Base-by-base conservation (phyloP, 2,329 filamentous ascomycete genomes). In the Alternaria gansuensis region DNA sequence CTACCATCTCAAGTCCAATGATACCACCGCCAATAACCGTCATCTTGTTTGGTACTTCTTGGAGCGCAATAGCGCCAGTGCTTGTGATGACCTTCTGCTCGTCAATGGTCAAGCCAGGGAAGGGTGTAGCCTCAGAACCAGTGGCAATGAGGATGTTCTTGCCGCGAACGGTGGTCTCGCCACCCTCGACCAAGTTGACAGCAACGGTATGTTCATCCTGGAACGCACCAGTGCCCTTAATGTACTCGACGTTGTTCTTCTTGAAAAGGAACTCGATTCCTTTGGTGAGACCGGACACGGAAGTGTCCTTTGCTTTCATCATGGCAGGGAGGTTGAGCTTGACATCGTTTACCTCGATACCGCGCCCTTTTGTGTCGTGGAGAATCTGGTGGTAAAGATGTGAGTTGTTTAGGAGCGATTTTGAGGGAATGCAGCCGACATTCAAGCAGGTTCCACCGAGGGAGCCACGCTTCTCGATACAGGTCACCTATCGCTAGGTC, bases 131-230 rank as follows among this genome's bases (percentile, higher is more conserved):
- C 82, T 99, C 95, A 72, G 90, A 94, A 68, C 95, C 95, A 66
- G 95, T 99, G 63, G 95, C 94, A 78, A 99, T 97, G 73, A 99
- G 84, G 77, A 99, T 97, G 83, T 99, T 99, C 89, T 98, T 98
- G 76, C 88, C 95, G 70, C 87, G 85, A 61, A 98, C 82, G 67
- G 86, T 91, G 64, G 91, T 90, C 85, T 98, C 93, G 76, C 94
- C 93, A 72, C 95, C 95, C 21, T 98, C 94, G 71, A 90, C 87
- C 63, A 97, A 87, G 75, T 90, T 89, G 72, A 99, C 92, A 81
- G 92, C 93, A 80, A 99, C 82, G 73, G 95, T 94, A 82, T 97
- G 88, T 81, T 96, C 91, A 78, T 91, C 91, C 73, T 89, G 85
- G 77, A 98, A 96, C 45, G 91, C 85, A 69, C 90, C 94, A 51